Conservation (phyloP, 441 rosid species). For the Pelargonium australe region DNA sequence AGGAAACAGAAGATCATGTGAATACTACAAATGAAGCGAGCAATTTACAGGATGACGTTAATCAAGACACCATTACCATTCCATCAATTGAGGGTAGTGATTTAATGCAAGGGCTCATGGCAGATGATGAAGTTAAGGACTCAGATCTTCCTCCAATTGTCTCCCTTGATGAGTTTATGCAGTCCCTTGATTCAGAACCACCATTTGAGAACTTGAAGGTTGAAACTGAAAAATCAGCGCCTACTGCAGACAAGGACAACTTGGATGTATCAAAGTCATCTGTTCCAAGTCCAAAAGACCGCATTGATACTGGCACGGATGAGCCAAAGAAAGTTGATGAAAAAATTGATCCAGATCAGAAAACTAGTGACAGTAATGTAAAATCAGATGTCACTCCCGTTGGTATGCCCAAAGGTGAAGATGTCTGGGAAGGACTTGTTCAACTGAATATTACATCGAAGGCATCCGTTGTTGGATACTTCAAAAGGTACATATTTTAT, state of each 20-base stretch:
- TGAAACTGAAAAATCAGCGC: conserved; percentile 33
- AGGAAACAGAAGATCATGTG: conserved; percentile 30
- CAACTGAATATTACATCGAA: conserved; percentile 53
- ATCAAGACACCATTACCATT: conserved; percentile 39
- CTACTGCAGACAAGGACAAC: conserved; percentile 38
- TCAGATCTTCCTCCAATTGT: conserved; percentile 83
- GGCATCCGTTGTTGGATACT: conserved; percentile 53
- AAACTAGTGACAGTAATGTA: conserved; percentile 18
- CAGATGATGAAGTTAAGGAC: conserved; percentile 74
- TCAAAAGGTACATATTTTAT: conserved; percentile 53
- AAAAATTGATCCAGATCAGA: conserved; percentile 24
- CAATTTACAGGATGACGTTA: conserved; percentile 28
- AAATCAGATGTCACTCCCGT: conserved; percentile 24
- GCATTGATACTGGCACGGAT: conserved; percentile 23
- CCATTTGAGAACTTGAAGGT: conserved; percentile 60
- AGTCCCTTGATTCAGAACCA: conserved; percentile 63
- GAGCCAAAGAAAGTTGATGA: conserved; percentile 29
- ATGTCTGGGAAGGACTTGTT: conserved; percentile 70
- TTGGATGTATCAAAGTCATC: conserved; percentile 35
- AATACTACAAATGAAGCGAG: conserved; percentile 29
- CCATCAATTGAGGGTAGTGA: conserved; percentile 51
- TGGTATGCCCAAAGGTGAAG: conserved; percentile 37
- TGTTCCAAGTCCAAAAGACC: conserved; percentile 29
- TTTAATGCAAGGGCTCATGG: conserved; percentile 50
- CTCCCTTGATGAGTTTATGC: conserved; percentile 82